Conservation (phyloP, 345 rosid species). For the Boechera retrofracta region DNA sequence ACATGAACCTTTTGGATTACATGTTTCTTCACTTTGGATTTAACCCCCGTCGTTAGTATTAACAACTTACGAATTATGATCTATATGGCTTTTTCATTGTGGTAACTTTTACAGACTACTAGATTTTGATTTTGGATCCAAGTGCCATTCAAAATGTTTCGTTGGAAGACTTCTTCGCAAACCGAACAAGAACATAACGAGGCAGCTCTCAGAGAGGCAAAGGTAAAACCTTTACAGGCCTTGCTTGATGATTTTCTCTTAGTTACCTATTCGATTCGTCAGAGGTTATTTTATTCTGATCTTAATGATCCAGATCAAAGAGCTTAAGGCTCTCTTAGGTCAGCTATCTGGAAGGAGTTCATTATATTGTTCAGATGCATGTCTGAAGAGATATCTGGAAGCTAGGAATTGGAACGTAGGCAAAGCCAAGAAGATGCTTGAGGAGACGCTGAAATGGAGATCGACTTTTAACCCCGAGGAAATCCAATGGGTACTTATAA, state of each 20-base stretch:
- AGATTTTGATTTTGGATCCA: constrained; percentile 20
- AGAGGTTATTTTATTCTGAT: background rate
- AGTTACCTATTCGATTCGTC: background rate
- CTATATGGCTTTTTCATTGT: constrained; percentile 1
- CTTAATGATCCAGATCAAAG: constrained; percentile 54
- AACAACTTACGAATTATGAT: background rate
- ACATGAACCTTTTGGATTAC: background rate
- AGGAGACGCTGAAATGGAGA: constrained; percentile 83
- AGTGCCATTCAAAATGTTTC: constrained; percentile 60
- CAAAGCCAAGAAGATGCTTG: constrained; percentile 83
- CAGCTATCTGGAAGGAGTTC: constrained; percentile 59
- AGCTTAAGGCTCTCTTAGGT: constrained; percentile 66
- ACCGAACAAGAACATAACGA: constrained; percentile 57
- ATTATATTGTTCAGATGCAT: constrained; percentile 70
- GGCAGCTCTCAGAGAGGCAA: constrained; percentile 51
- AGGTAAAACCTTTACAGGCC: constrained; percentile 52
- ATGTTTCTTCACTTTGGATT: constrained; percentile 18
- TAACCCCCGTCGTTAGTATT: background rate
- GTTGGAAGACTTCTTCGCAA: constrained; percentile 56
- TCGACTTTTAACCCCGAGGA: constrained; percentile 82
- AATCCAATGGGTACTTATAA: constrained; percentile 71
- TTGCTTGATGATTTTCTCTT: background rate
- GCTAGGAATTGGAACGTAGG: constrained; percentile 85
- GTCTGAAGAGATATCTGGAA: constrained; percentile 86
- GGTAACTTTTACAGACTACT: background rate